Evolutionary conservation across 495 filamentous ascomycete species (phyloP).

Genomic region (Saxophila tyrrhenica): DNA sequence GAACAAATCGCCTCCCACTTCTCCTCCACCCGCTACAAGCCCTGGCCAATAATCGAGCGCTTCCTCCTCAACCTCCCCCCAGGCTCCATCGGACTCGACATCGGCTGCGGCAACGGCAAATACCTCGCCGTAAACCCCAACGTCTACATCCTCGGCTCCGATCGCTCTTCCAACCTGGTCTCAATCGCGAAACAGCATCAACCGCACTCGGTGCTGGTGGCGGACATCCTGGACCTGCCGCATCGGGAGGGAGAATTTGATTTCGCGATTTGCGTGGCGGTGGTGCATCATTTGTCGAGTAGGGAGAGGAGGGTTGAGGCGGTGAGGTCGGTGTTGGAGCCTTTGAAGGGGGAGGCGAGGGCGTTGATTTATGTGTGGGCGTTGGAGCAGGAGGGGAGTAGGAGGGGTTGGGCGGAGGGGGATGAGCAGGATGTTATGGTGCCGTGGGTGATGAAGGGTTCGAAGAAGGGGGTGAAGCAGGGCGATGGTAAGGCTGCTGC

Average conservation of each 20-base stretch:
- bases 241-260: slow-evolving; percentile 62
- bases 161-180: slow-evolving; percentile 66
- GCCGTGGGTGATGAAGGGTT: slow-evolving; percentile 69
- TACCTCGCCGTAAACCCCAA: slow-evolving; percentile 70
- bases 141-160: slow-evolving; percentile 76
- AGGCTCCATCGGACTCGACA: slow-evolving; percentile 78
- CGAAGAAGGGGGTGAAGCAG: slow-evolving; percentile 11
- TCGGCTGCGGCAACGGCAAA: slow-evolving; percentile 96
- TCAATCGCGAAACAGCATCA: slow-evolving; percentile 54
- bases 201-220: slow-evolving; percentile 53
- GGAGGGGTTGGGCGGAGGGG: slow-evolving; percentile 83
- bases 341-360: slow-evolving; percentile 51
- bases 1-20: slow-evolving; percentile 92
- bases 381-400: slow-evolving; percentile 78
- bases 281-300: slow-evolving; percentile 92
- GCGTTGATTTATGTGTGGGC: slow-evolving; percentile 94
- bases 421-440: slow-evolving; percentile 89
- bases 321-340: slow-evolving; percentile 58
- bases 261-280: slow-evolving; percentile 90
- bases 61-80: slow-evolving; percentile 58
- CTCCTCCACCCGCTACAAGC: slow-evolving; percentile 91
- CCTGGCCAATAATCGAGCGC: slow-evolving; percentile 82
- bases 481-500: slow-evolving; percentile 4
- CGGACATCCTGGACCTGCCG: slow-evolving; percentile 58
- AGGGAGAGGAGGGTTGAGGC: slow-evolving; percentile 59